Base-by-base conservation (phyloP, 129 eudicot genomes). In the Flaveria brownii region DNA sequence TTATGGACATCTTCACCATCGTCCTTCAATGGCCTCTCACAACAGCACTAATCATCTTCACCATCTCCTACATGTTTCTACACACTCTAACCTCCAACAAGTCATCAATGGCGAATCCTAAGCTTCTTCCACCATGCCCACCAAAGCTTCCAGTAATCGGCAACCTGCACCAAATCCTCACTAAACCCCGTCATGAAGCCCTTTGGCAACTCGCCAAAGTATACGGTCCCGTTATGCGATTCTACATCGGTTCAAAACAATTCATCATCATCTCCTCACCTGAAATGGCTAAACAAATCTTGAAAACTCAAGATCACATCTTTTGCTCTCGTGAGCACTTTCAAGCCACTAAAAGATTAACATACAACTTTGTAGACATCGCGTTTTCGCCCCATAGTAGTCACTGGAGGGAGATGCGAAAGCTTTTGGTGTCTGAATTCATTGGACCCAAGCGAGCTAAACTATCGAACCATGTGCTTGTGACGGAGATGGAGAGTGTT, bases 281-380 rank as follows among this genome's bases (percentile, higher is more conserved):
- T 4, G 14, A 51, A 22, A 71, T 78, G 77, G 82, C 82, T n/a
- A 78, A 78, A 71, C 43, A 78, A 72, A 57, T 78, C 66, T 57
- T 78, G 1, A 71, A 78, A 78, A 78, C 72, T 0, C 77, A 78
- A 6, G 82, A 78, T 78, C 82, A 78, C 42, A 15, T 69, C 9
- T 71, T 47, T 61, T 70, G 76, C 57, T 42, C 76, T 6, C 70
- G 82, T 5, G 59, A 69, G 14, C 4, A 10, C 16, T 78, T 33
- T 15, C 49, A 57, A 2, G 77, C 41, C 15, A 25, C 71, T n/a
- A 71, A 78, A 49, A 25, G 52, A 3, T 20, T 78, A 9, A 59
- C 82, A 2, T 78, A 78, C 72, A 71, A 78, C 54, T 26, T 14
- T 11, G 9, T 45, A n/a, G 82, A 78, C 68, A 54, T 77, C 2